Conservation (phyloP, 805 yeast species). For the Hanseniaspora clermontiae region DNA sequence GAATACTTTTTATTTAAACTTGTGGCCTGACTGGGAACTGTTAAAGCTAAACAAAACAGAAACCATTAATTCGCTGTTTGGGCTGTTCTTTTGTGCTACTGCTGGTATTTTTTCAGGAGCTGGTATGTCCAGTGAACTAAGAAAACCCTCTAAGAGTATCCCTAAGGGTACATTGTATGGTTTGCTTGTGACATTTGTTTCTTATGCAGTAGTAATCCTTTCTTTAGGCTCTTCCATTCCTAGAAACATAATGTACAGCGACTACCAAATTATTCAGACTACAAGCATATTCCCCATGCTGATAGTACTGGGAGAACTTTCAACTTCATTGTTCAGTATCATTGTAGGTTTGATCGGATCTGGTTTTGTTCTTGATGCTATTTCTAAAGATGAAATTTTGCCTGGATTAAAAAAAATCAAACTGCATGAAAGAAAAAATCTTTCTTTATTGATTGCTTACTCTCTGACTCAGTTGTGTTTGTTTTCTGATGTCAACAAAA, state of each 20-base stretch:
- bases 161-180: slow-evolving; percentile 93
- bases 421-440: slow-evolving; percentile 4
- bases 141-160: slow-evolving; percentile 74
- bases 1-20: slow-evolving; percentile 50
- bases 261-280: slow-evolving; percentile 76
- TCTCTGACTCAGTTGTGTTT: slow-evolving; percentile 69
- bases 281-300: slow-evolving; percentile 56
- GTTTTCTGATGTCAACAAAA: slow-evolving; percentile 81
- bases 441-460: slow-evolving; percentile 58
- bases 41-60: slow-evolving; percentile 61
- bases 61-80: slow-evolving; percentile 75
- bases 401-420: slow-evolving; percentile 44
- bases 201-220: slow-evolving; percentile 69
- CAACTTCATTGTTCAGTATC: slow-evolving; percentile 83
- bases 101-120: slow-evolving; percentile 99
- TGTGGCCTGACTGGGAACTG: slow-evolving; percentile 67
- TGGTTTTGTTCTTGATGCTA: slow-evolving; percentile 79
- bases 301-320: slow-evolving; percentile 75
- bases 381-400: slow-evolving; percentile 75
- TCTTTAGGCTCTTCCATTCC: slow-evolving; percentile 74
- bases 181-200: slow-evolving; percentile 55
- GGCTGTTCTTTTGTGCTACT: slow-evolving; percentile 94
- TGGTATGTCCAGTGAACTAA: slow-evolving; percentile 90
- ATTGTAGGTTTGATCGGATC: slow-evolving; percentile 96
- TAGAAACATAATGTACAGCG: slow-evolving; percentile 59